Percentiles rank a stretch among this genome's conserved stretches.
phyloP scores from a whole-genome alignment of 2,329 filamentous ascomycete species.

The Diaporthe sp. region DNA sequence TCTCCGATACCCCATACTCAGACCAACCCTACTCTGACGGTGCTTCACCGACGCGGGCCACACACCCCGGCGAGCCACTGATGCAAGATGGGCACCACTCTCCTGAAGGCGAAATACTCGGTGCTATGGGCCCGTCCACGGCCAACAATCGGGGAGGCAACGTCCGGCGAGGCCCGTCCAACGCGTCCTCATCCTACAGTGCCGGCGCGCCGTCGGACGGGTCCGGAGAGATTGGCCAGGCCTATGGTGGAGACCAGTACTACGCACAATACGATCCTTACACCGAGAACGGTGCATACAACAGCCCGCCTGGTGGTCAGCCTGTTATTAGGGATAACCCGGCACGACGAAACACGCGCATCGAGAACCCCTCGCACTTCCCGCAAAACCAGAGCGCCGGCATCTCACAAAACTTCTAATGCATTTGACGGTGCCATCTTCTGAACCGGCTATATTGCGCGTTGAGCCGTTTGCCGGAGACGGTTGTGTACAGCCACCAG shows the following conservation, averaged over 20 bases:
- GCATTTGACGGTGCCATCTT: too few species aligned
- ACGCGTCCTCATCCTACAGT: constrained; percentile 96
- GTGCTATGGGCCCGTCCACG: constrained; percentile 82
- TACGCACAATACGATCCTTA: constrained; percentile 76
- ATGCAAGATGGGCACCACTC: constrained; percentile 65
- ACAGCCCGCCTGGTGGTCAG: constrained; percentile 62
- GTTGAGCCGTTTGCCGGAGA: constrained; percentile 10
- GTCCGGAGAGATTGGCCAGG: constrained; percentile 66
- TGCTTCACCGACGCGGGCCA: constrained; percentile 76
- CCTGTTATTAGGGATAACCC: constrained; percentile 95
- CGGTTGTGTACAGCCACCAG: constrained; percentile 35
- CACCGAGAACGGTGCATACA: constrained; percentile 56
- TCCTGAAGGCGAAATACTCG: constrained; percentile 86
- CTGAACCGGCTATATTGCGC: constrained; percentile 9
- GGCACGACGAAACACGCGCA: constrained; percentile 92
- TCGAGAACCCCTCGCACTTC: constrained; percentile 90
- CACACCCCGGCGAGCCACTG: constrained; percentile 77
- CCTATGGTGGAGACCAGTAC: constrained; percentile 64
- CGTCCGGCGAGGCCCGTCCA: constrained; percentile 90
- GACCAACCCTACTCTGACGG: constrained; percentile 62
- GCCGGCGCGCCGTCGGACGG: constrained; percentile 81
- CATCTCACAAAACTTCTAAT: constrained; percentile 96
- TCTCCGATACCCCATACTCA: constrained; percentile 83
- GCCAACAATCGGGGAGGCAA: constrained; percentile 75
- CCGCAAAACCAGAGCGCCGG: constrained; percentile 89